Conservation (phyloP, 1,284 basidiomycete species). For the Mycena citricolor region DNA sequence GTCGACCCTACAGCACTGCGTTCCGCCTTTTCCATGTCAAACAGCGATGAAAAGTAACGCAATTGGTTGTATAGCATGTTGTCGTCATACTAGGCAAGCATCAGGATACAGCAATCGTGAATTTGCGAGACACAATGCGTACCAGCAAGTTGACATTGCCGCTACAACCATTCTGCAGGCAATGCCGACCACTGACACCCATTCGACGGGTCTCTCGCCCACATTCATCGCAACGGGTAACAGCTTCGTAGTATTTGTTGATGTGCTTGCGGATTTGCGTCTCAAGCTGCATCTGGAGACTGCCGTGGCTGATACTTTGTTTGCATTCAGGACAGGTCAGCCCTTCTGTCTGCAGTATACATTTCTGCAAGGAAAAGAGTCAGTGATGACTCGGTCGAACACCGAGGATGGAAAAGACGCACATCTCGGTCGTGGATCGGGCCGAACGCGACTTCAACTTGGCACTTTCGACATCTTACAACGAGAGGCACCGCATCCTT, state of each 20-base stretch:
- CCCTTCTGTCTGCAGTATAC: constrained; percentile 51
- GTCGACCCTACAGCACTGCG: constrained; percentile 49
- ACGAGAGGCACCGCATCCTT: constrained; percentile 69
- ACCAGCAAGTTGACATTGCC: constrained; percentile 79
- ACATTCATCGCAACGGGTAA: constrained; percentile 91
- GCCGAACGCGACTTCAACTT: constrained; percentile 60
- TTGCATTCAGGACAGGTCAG: constrained; percentile 66
- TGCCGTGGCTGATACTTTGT: constrained; percentile 50
- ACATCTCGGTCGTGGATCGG: constrained; percentile 70
- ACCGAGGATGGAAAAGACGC: constrained; percentile 26
- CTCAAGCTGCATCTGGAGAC: constrained; percentile 85
- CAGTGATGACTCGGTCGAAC: too few species aligned
- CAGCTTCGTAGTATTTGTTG: constrained; percentile 84
- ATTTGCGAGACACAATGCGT: constrained; percentile 26
- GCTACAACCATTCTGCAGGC: constrained; percentile 67
- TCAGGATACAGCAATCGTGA: neutral
- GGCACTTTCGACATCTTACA: constrained; percentile 76
- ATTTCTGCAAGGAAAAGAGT: constrained; percentile 30
- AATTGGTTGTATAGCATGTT: constrained; percentile 84
- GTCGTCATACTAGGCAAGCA: constrained; percentile 71
- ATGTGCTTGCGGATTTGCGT: constrained; percentile 80
- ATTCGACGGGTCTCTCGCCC: constrained; percentile 85
- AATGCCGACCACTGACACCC: constrained; percentile 86
- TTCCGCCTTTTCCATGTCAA: constrained; percentile 69
- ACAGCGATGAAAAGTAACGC: constrained; percentile 76